Evolutionary conservation across 2,329 filamentous ascomycete genomes (phyloP), one percentile per base, ranked within the genome.

Genomic region (Spiromastix sp.): DNA sequence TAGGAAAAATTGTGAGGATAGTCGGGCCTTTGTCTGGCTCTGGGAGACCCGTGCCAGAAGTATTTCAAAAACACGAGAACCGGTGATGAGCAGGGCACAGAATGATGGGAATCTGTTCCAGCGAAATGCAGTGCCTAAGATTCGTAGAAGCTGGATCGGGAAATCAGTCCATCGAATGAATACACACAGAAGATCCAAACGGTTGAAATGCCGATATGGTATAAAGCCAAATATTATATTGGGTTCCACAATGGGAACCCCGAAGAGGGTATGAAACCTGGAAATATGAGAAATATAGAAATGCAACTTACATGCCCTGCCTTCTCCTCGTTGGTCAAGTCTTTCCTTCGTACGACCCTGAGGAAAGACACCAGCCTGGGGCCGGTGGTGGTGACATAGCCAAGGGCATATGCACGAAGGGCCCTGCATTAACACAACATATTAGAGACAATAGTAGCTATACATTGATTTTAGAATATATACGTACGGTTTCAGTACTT

Each of bases 51-150:
- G n/a, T n/a, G n/a, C n/a, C n/a, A n/a, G n/a, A n/a, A n/a, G n/a
- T n/a, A n/a, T n/a, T n/a, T n/a, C n/a, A n/a, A n/a, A n/a, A 32
- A 68, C 37, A 11, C 66, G 70, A 34, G 69, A 70, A 15, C 70
- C 68, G 25, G 66, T 70, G 12, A 72, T 58, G 11, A 73, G 53
- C 16, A 63, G 45, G 28, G 62, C 71, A 48, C 70, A 73, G 40
- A 68, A 71, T 3, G 68, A 56, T 21, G 70, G 67, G 42, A 74
- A 72, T 32, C 63, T 61, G 45, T 70, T 59, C 26, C 62, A 43
- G 24, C 59, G 60, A 22, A 67, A 45, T 17, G 63, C 55, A 40
- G 53, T 50, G 24, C 49, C 52, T 20, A 70, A 46, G 32, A 63
- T 53, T 24, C 46, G 48, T 29, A 44, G 43, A 30, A 67, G 40